Evolutionary conservation across 164 flowering plant genomes (phyloP).

Genomic region (Sextonia rubra): DNA sequence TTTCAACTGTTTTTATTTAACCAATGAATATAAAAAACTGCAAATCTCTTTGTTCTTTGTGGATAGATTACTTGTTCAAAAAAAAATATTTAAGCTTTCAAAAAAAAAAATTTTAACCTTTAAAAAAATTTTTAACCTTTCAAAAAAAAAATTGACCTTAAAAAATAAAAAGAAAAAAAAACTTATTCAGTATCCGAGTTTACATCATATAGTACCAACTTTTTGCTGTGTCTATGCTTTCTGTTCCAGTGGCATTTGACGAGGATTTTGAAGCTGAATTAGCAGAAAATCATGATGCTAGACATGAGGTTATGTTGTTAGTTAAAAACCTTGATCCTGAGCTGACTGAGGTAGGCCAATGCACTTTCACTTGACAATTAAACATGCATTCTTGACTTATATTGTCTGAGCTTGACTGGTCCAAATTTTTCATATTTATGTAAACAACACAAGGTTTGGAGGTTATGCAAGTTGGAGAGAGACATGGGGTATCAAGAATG

Average conservation of each 20-base stretch:
- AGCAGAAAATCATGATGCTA: conserved; percentile 70
- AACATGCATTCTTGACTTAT: neutral
- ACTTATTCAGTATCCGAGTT: neutral
- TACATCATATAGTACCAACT: neutral
- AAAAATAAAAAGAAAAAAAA: no score
- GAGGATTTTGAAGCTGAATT: conserved; percentile 96
- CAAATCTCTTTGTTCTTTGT: neutral
- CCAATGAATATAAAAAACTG: neutral
- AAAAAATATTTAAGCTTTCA: no score
- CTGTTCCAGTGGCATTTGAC: conserved; percentile 83
- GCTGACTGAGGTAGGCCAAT: conserved; percentile 64
- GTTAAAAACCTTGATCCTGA: conserved; percentile 65
- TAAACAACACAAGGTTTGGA: neutral
- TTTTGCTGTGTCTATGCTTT: conserved; percentile 9
- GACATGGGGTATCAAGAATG: neutral
- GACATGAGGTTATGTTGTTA: conserved; percentile 61
- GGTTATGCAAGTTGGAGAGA: neutral
- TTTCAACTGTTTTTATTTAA: neutral
- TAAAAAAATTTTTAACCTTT: neutral
- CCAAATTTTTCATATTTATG: neutral
- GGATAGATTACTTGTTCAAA: neutral
- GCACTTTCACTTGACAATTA: neutral
- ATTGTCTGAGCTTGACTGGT: neutral
- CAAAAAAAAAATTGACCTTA: no score
- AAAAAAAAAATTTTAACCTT: no score